Conservation (phyloP, 164 flowering plant genomes). For the Amborella trichopoda region DNA sequence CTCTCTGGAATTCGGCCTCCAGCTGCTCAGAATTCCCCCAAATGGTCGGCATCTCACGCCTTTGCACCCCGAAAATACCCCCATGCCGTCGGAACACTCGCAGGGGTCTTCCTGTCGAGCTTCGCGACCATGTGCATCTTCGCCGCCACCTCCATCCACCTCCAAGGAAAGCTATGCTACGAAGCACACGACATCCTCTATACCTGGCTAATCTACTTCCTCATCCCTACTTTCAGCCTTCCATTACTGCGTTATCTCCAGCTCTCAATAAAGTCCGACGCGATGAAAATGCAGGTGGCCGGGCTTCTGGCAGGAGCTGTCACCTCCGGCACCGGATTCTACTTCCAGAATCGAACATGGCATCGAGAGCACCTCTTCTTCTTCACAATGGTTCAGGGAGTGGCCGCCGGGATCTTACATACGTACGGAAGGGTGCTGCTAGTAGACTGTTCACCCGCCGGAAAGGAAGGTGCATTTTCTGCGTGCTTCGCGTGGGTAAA, state of each 20-base stretch:
- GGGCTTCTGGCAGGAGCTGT: conserved; percentile 28
- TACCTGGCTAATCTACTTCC: conserved; percentile 41
- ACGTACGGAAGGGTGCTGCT: conserved; percentile 44
- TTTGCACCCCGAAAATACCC: conserved; percentile 30
- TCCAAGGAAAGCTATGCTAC: conserved; percentile 34
- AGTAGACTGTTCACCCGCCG: conserved; percentile 45
- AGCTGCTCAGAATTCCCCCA: neutral
- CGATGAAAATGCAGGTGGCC: conserved; percentile 42
- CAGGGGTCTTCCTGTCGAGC: conserved; percentile 29
- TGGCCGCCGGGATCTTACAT: conserved; percentile 32
- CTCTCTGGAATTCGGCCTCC: conserved; percentile 10
- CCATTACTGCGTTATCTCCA: conserved; percentile 43
- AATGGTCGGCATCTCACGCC: conserved; percentile 12
- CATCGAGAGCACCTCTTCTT: conserved; percentile 12
- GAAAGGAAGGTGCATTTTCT: conserved; percentile 49
- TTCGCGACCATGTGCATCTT: conserved; percentile 43
- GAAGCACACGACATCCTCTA: conserved; percentile 17
- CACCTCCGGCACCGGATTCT: conserved; percentile 40
- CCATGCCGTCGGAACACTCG: conserved; percentile 36
- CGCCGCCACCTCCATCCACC: conserved; percentile 30
- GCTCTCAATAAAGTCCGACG: conserved; percentile 26
- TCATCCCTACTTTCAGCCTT: conserved; percentile 36
- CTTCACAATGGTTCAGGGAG: conserved; percentile 33
- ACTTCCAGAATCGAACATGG: conserved; percentile 24
- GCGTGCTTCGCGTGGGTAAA: conserved; percentile 44